Evolutionary conservation across 2,329 filamentous ascomycete species (phyloP), one percentile per base, ranked within the genome.

Genomic region (Pseudogymnoascus sp.): DNA sequence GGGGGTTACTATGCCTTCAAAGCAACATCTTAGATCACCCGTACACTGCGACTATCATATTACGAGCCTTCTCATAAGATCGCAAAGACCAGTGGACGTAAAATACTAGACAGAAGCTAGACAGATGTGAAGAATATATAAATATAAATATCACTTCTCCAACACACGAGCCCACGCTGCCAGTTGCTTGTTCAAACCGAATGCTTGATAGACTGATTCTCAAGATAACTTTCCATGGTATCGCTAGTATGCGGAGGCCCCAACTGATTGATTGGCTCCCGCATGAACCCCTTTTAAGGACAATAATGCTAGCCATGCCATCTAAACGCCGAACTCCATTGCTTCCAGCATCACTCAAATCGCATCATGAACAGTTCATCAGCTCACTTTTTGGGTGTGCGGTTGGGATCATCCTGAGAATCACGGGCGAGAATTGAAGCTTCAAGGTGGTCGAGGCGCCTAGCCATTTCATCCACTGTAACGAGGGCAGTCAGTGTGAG

Each of bases 401-500:
- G 47, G 28, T 20, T 35, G 9, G 28, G 28, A 53, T 53, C 47
- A 14, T 35, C 47, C 6, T 53, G 47, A 35, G 5, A 7, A 15
- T 53, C 47, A 33, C 47, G 47, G 28, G 59, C 65, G 58, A 71
- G 68, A 22, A 72, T 58, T 35, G 65, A 64, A 53, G 67, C 63
- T 58, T 73, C 92, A 9, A 97, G 80, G 62, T 86, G 90, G 71
- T 97, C 92, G 20, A 97, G 77, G 25, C 92, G 84, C 63, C 88
- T 82, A 12, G 90, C 89, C 91, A 97, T 96, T 65, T 96, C 91
- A 71, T 96, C 92, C 89, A 97, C 91, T 96, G 63, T 25, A 12
- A 43, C 59, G n/a, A 20, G 28, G 7, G 15, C 9, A 60, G 20
- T 63, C 59, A 37, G 63, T 25, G 38, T 36, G n/a, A 8, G 22